These are phyloP conservation scores for Leucocoprinus sp. DNA, from an alignment of 768 basidiomycete genomes.

Conservation along the genomic window DNA sequence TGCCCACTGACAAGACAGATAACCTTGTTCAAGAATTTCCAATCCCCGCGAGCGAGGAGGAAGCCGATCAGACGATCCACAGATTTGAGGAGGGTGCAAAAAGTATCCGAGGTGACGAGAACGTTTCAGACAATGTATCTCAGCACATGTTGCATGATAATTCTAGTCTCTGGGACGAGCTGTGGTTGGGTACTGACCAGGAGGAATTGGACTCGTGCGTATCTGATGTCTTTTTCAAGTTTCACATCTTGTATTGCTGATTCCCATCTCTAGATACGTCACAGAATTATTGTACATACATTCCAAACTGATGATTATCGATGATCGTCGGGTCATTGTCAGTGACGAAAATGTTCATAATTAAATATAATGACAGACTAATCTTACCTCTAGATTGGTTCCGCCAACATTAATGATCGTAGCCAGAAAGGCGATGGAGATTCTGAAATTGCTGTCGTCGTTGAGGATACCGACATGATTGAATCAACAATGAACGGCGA, in stretches of 20 bases:
- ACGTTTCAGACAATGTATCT: slow-evolving; percentile 67
- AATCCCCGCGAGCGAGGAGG: slow-evolving; percentile 58
- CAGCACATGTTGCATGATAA: slow-evolving; percentile 70
- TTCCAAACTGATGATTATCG: slow-evolving; percentile 90
- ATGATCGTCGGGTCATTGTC: slow-evolving; percentile 84
- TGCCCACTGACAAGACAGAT: slow-evolving; percentile 42
- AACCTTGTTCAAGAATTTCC: slow-evolving; percentile 51
- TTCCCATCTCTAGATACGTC: slow-evolving; percentile 46
- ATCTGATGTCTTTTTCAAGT: too few relatives aligned
- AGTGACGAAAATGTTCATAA: slow-evolving; percentile 19
- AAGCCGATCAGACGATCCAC: slow-evolving; percentile 59
- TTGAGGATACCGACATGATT: slow-evolving; percentile 82
- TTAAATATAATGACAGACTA: not conserved
- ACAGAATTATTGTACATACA: slow-evolving; percentile 81
- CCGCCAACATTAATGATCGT: slow-evolving; percentile 88
- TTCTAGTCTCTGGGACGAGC: slow-evolving; percentile 60
- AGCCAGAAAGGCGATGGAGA: slow-evolving; percentile 89
- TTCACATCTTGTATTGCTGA: too few relatives aligned
- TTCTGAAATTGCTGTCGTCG: slow-evolving; percentile 88
- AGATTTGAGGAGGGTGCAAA: slow-evolving; percentile 64
- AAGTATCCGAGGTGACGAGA: slow-evolving; percentile 45
- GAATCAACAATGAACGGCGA: slow-evolving; percentile 71
- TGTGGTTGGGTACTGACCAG: slow-evolving; percentile 76
- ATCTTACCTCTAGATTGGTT: slow-evolving; percentile 64
- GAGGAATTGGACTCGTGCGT: slow-evolving; percentile 79